Percentiles rank a stretch among this genome's conserved stretches.
These are phyloP conservation scores for Ganoderma boninense DNA, from an alignment of 1,284 basidiomycete species.

Conservation along the genomic window DNA sequence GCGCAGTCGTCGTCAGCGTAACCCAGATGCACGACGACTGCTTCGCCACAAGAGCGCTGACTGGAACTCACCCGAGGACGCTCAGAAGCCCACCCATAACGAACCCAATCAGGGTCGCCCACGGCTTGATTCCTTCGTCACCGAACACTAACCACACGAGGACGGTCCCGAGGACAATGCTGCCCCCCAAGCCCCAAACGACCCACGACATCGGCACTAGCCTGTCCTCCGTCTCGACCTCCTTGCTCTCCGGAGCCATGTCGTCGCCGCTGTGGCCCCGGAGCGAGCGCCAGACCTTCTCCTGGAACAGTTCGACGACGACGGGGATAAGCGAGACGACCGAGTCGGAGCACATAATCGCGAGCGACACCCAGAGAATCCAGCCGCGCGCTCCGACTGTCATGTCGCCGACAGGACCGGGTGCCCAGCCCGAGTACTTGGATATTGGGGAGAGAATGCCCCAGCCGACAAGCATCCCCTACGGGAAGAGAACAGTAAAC, in stretches of 20 bases:
- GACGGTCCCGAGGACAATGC: slow-evolving; percentile 75
- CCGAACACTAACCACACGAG: slow-evolving; percentile 92
- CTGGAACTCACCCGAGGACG: slow-evolving; percentile 79
- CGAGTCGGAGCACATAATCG: slow-evolving; percentile 94
- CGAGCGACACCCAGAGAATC: slow-evolving; percentile 95
- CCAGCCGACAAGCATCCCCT: slow-evolving; percentile 98
- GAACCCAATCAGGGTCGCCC: slow-evolving; percentile 91
- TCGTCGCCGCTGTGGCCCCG: slow-evolving; percentile 23
- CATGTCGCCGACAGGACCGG: slow-evolving; percentile 88
- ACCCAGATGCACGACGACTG: slow-evolving; percentile 1
- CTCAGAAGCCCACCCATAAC: slow-evolving; percentile 85
- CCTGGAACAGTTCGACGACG: slow-evolving; percentile 50
- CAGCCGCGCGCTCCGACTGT: slow-evolving; percentile 87
- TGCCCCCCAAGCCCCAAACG: slow-evolving; percentile 67
- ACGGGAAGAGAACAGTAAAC: not conserved
- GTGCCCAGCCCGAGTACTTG: slow-evolving; percentile 88
- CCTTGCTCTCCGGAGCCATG: slow-evolving; percentile 60
- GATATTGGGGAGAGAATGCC: slow-evolving; percentile 89
- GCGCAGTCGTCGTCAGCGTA: slow-evolving; percentile 4
- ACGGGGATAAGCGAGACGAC: slow-evolving; percentile 87
- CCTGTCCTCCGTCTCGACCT: slow-evolving; percentile 81
- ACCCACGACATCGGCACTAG: slow-evolving; percentile 88
- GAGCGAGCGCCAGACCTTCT: slow-evolving; percentile 32
- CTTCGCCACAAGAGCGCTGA: not conserved
- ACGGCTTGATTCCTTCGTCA: slow-evolving; percentile 89